phyloP scores from a whole-genome alignment of 176 grass and related monocot genomes.

The Sorghum bicolor region Sorghum_bicolor_NCBIv3 NC_012873.2:2969501-2970000 shows the following conservation, averaged over 20 bases:
- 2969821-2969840: constrained; percentile 58
- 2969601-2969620: too few relatives aligned
- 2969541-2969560: too few relatives aligned
- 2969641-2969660: too few relatives aligned
- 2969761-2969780: constrained; percentile 66
- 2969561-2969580: too few relatives aligned
- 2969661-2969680: constrained; percentile 47
- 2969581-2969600: too few relatives aligned
- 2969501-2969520: too few relatives aligned
- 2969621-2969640: too few relatives aligned
- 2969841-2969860: constrained; percentile 66
- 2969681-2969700: constrained; percentile 52
- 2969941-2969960: constrained; percentile 61
- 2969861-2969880: constrained; percentile 61
- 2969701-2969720: constrained; percentile 70
- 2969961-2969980: constrained; percentile 59
- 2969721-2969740: constrained; percentile 63
- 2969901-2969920: constrained; percentile 72
- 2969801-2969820: constrained; percentile 85
- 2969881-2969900: constrained; percentile 67
- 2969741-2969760: constrained; percentile 75
- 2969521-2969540: too few relatives aligned
- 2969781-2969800: constrained; percentile 75
- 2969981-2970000: constrained; percentile 66
- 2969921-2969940: constrained; percentile 67